These are phyloP conservation scores for Globisporangium megalacanthum DNA, from an alignment of 352 stramenopile genomes.

Conservation along the genomic window DNA sequence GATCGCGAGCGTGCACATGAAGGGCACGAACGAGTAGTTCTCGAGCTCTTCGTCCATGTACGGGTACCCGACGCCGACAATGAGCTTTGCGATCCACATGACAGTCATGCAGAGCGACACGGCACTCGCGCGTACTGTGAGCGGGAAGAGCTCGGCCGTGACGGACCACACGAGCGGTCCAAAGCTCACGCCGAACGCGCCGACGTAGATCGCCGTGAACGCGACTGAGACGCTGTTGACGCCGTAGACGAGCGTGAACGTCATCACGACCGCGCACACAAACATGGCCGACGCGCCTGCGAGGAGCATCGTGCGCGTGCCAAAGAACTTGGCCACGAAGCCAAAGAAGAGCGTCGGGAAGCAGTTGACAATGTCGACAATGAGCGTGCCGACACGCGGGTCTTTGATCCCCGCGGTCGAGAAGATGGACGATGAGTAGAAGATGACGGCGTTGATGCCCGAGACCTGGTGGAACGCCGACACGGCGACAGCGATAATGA, in stretches of 20 bases:
- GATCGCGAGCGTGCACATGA: conserved; percentile 25
- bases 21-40: conserved; percentile 33
- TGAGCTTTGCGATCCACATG: conserved; percentile 42
- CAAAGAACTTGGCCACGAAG: conserved; percentile 32
- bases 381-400: conserved; percentile 27
- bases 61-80: conserved; percentile 37
- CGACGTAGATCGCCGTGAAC: conserved; percentile 46
- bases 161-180: conserved; percentile 39
- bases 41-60: conserved; percentile 26
- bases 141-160: conserved; percentile 26
- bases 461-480: conserved; percentile 37
- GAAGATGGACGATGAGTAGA: conserved; percentile 42
- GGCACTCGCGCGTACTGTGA: conserved; percentile 22
- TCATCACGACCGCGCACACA: conserved; percentile 38
- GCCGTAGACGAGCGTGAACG: conserved; percentile 33
- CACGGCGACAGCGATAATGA: conserved; percentile 32
- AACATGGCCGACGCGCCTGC: conserved; percentile 40
- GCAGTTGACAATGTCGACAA: conserved; percentile 37
- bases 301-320: conserved; percentile 53
- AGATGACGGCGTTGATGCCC: conserved; percentile 52
- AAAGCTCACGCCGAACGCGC: conserved; percentile 35
- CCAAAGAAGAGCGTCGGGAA: conserved; percentile 24
- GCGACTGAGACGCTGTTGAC: conserved; percentile 30
- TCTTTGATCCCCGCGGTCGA: conserved; percentile 38
- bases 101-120: conserved; percentile 30